phyloP scores from a whole-genome alignment of 768 basidiomycete genomes.

The Termitomyces sp. region DNA sequence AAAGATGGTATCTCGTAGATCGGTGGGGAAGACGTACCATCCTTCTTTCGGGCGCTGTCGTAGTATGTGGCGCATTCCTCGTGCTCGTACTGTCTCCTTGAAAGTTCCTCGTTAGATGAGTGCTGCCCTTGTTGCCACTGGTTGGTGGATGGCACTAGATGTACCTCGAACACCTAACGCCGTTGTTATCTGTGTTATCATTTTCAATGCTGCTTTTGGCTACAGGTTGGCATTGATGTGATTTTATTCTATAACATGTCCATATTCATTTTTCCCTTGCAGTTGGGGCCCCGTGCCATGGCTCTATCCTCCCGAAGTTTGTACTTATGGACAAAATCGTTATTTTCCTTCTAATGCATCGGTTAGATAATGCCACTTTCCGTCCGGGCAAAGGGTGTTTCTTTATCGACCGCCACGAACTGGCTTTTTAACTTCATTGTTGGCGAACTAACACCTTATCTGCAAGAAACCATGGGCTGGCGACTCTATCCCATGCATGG shows the following conservation, averaged over 20 bases:
- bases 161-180: conserved; percentile 81
- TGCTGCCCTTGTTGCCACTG: conserved; percentile 71
- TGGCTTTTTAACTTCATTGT: conserved; percentile 90
- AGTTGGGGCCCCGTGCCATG: conserved; percentile 90
- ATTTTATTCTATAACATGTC: background rate
- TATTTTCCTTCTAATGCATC: conserved; percentile 5
- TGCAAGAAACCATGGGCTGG: conserved; percentile 90
- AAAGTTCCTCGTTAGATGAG: conserved; percentile 63
- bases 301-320: conserved; percentile 84
- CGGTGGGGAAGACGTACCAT: conserved; percentile 81
- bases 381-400: conserved; percentile 94
- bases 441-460: conserved; percentile 80
- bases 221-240: conserved; percentile 51
- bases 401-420: conserved; percentile 88
- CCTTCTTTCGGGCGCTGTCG: conserved; percentile 70
- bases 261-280: background rate
- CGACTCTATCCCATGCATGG: conserved; percentile 94
- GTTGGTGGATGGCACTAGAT: conserved; percentile 94
- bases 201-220: conserved; percentile 94
- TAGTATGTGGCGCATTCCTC: conserved; percentile 38
- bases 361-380: conserved; percentile 82
- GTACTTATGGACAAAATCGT: conserved; percentile 6
- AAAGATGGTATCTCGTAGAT: conserved; percentile 86
- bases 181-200: conserved; percentile 85
- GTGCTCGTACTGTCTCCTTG: background rate